Percentiles rank a stretch among this genome's conserved stretches.
Conservation (phyloP, 331 rosid genomes). For the Dryas integrifolia region DNA sequence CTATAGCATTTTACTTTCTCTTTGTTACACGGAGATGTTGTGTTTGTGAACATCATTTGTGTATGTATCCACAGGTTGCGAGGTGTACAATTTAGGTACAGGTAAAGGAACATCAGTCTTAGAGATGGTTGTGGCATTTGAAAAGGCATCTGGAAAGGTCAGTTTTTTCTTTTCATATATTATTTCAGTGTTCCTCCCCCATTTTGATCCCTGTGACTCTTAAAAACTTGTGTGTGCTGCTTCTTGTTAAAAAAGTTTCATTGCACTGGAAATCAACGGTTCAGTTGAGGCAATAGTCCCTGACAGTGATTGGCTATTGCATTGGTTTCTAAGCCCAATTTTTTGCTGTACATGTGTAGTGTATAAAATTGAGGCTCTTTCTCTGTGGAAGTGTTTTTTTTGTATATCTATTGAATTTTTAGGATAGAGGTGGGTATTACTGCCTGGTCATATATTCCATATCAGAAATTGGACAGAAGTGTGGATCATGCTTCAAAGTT, state of each 20-base stretch:
- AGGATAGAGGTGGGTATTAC: background rate
- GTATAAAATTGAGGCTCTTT: background rate
- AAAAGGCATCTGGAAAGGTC: slow-evolving; percentile 90
- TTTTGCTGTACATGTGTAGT: background rate
- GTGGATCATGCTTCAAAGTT: background rate
- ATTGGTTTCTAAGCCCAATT: background rate
- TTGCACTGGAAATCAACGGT: background rate
- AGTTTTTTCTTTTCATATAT: background rate
- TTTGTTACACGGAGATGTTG: background rate
- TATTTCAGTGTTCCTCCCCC: background rate
- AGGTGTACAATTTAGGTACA: slow-evolving; percentile 92
- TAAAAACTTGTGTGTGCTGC: background rate
- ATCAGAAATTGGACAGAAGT: background rate
- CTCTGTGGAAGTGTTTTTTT: background rate
- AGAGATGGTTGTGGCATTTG: slow-evolving; percentile 94
- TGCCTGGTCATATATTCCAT: background rate
- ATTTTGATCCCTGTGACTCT: background rate
- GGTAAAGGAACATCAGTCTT: slow-evolving; percentile 95
- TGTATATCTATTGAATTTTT: background rate
- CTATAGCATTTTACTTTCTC: background rate
- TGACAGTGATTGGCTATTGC: background rate
- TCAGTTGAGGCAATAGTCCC: background rate
- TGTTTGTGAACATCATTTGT: background rate
- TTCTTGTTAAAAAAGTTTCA: background rate
- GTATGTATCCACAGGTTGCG: slow-evolving; percentile 63